A percentile compares a stretch with the other conserved stretches of the same genome.
Evolutionary conservation across 2,329 filamentous ascomycete species (phyloP).

Genomic region (Mollisiaceae sp.): DNA sequence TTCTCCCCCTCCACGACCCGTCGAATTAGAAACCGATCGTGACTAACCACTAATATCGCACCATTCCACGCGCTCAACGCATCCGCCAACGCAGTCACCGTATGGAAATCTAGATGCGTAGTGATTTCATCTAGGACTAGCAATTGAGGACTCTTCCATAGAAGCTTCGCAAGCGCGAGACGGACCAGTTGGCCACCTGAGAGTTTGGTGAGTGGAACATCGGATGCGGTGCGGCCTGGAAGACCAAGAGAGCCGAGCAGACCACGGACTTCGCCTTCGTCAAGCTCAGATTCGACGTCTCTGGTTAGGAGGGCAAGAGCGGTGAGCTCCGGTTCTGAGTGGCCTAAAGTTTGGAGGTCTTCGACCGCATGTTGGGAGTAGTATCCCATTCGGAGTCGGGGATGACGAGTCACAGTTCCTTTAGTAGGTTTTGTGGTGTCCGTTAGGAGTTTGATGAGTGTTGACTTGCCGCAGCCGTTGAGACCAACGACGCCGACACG

Average conservation of each 20-base stretch:
- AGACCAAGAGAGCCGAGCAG: conserved; percentile 73
- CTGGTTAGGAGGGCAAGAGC: conserved; percentile 67
- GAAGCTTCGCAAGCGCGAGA: conserved; percentile 88
- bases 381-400: conserved; percentile 72
- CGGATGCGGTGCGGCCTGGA: conserved; percentile 71
- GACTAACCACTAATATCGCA: conserved; percentile 77
- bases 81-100: conserved; percentile 71
- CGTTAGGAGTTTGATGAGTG: conserved; percentile 74
- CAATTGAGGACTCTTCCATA: conserved; percentile 98
- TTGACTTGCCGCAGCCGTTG: conserved; percentile 84
- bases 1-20: conserved; percentile 69
- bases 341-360: conserved; percentile 62
- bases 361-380: conserved; percentile 84
- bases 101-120: conserved; percentile 86
- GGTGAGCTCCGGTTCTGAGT: conserved; percentile 57
- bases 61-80: conserved; percentile 73
- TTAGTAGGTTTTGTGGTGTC: conserved; percentile 61
- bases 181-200: conserved; percentile 81
- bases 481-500: conserved; percentile 77
- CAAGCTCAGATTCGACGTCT: conserved; percentile 56
- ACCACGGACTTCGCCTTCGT: conserved; percentile 71
- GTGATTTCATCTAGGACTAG: conserved; percentile 97
- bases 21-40: conserved; percentile 82
- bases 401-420: conserved; percentile 68
- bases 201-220: conserved; percentile 73